Percentiles rank a stretch among this genome's conserved stretches.
phyloP scores from a whole-genome alignment of 192 early-diverging fungal species.

The Coemansia sp. region DNA sequence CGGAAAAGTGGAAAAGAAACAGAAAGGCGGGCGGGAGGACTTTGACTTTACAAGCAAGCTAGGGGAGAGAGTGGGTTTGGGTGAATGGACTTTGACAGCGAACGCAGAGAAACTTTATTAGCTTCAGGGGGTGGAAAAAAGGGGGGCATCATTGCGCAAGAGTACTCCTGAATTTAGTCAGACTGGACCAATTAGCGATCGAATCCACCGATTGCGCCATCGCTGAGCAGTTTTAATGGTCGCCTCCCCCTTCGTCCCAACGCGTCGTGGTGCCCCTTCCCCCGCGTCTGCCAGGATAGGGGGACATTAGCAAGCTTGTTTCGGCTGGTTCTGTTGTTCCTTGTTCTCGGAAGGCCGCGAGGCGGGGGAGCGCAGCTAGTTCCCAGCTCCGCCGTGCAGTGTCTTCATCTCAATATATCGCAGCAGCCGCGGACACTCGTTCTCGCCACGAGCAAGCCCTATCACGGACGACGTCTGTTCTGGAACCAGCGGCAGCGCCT shows the following conservation, averaged over 20 bases:
- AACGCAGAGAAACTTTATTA: background rate
- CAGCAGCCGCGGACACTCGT: slow-evolving; percentile 30
- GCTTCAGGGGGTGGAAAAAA: slow-evolving; percentile 7
- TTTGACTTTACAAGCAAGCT: background rate
- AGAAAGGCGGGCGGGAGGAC: background rate
- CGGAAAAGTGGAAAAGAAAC: slow-evolving; percentile 1
- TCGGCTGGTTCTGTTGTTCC: too few species aligned
- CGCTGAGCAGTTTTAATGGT: background rate
- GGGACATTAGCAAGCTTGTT: too few species aligned
- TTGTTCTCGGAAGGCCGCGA: too few species aligned
- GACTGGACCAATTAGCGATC: slow-evolving; percentile 2
- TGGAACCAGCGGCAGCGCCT: slow-evolving; percentile 35
- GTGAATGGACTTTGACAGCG: background rate
- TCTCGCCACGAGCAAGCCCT: slow-evolving; percentile 19
- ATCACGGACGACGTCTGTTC: slow-evolving; percentile 23
- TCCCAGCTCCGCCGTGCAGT: background rate
- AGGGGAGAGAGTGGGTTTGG: background rate
- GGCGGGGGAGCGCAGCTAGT: too few species aligned
- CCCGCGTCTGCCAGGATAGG: background rate
- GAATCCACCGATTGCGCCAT: slow-evolving; percentile 29
- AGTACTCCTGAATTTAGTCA: slow-evolving; percentile 2
- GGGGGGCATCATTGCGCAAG: background rate
- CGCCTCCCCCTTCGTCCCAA: background rate
- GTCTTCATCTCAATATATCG: background rate
- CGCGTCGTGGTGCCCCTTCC: background rate